Percentiles rank a stretch among this genome's conserved stretches.
phyloP scores from a whole-genome alignment of 1,139 yeast species.

The Candida tunisiensis region DNA sequence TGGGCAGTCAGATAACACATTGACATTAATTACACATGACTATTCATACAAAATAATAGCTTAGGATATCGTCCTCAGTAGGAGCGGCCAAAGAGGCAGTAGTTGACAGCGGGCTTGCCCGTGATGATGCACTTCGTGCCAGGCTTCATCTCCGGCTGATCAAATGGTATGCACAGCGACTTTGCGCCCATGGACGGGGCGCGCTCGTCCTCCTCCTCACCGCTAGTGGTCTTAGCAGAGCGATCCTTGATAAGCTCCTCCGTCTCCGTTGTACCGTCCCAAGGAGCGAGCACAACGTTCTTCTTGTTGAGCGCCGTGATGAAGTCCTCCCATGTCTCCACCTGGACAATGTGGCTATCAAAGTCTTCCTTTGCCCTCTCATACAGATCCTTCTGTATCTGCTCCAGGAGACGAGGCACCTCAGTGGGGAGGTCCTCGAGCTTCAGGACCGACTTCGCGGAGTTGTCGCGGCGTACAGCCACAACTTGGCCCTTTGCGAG shows the following conservation, averaged over 20 bases:
- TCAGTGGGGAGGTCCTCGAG: constrained; percentile 48
- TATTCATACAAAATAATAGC: too few relatives aligned
- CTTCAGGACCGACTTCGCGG: constrained; percentile 52
- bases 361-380: constrained; percentile 64
- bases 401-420: constrained; percentile 62
- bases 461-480: constrained; percentile 87
- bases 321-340: constrained; percentile 79
- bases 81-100: constrained; percentile 94
- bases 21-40: too few relatives aligned
- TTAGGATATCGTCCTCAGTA: too few relatives aligned
- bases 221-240: constrained; percentile 69
- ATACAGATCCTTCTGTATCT: constrained; percentile 62
- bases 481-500: constrained; percentile 61
- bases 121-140: constrained; percentile 71
- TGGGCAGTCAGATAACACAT: too few relatives aligned
- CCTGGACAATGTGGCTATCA: constrained; percentile 68
- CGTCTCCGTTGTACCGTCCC: constrained; percentile 93
- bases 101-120: constrained; percentile 50
- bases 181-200: constrained; percentile 99
- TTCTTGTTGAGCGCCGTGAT: constrained; percentile 85
- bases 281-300: constrained; percentile 84
- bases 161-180: constrained; percentile 89
- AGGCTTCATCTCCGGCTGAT: constrained; percentile 65
- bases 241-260: constrained; percentile 95
- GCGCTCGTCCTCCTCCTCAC: constrained; percentile 79